Conservation (phyloP, 306 rosid genomes). For the Acacia confusa region DNA sequence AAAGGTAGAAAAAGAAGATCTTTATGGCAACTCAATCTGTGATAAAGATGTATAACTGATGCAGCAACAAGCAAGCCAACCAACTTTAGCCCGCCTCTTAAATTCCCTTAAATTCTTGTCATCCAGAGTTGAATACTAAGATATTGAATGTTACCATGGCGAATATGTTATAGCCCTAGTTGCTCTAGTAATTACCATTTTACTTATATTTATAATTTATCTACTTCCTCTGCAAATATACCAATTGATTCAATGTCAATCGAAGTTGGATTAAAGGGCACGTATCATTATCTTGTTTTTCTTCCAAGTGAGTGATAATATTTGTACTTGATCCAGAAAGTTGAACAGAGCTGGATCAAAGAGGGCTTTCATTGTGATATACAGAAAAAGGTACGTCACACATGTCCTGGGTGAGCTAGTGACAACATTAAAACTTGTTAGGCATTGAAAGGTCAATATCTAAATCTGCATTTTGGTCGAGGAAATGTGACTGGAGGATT, state of each 20-base stretch:
- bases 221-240: neutral
- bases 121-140: neutral
- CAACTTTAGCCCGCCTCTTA: neutral
- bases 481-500: neutral
- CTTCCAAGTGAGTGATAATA: neutral
- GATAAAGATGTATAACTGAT: conserved; percentile 24
- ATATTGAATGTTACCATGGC: neutral
- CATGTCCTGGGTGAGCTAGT: neutral
- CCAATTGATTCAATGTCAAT: neutral
- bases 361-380: neutral
- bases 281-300: neutral
- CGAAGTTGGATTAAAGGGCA: neutral
- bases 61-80: neutral
- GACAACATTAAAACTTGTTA: neutral
- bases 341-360: neutral
- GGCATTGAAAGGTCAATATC: neutral
- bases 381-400: neutral
- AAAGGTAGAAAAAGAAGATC: conserved; percentile 22
- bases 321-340: neutral
- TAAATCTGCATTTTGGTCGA: neutral
- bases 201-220: neutral
- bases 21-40: neutral
- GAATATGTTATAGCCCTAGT: neutral
- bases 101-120: neutral
- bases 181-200: neutral